Base-by-base conservation (phyloP, 1,284 basidiomycete genomes). In the Grifola frondosa region DNA sequence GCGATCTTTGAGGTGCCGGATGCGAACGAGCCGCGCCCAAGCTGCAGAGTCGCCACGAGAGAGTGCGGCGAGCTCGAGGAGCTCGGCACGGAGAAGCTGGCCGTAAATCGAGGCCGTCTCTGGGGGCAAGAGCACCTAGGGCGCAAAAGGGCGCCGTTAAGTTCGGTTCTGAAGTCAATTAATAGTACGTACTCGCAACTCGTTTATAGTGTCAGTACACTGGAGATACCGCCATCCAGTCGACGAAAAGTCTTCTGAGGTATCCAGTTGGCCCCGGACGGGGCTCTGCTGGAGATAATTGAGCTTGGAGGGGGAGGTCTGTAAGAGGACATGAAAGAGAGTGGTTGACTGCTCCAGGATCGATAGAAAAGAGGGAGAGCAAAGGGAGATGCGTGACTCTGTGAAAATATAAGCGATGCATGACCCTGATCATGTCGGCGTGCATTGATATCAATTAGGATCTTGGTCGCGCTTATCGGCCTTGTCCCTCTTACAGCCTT, bases 1-100 rank as follows among this genome's bases (percentile, higher is more conserved):
- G 40, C 84, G 75, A 59, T 87, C 85, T 66, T 87, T 87, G 54
- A 88, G 71, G 53, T 79, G 83, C 15, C 84, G 82, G 37, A 88
- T 83, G 57, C 84, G 74, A 48, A 85, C 67, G 53, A 88, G 74
- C 46, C 76, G 75, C 39, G 81, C 75, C 80, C 81, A 84, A 46
- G 76, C 75, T 15, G 80, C 70, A 23, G 66, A 56, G 5, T 66
- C 66, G 48, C 76, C 75, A 61, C 77, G 81, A n/a, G n/a, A n/a
- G n/a, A n/a, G n/a, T n/a, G n/a, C n/a, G 30, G 69, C 68, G 17
- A 87, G 73, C 57, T 85, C 83, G 20, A 68, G 63, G 4, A 67
- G 61, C 61, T 87, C 85, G 21, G 77, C 68, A 48, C 75, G 75
- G 36, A 87, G 68, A 21, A 87, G 71, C 48, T 84, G 74, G 42